Percentiles rank a stretch among this genome's conserved stretches.
These are phyloP conservation scores for Symbiodinium pilosum DNA, from an alignment of 73 alveolate genomes.

Conservation along the genomic window DNA sequence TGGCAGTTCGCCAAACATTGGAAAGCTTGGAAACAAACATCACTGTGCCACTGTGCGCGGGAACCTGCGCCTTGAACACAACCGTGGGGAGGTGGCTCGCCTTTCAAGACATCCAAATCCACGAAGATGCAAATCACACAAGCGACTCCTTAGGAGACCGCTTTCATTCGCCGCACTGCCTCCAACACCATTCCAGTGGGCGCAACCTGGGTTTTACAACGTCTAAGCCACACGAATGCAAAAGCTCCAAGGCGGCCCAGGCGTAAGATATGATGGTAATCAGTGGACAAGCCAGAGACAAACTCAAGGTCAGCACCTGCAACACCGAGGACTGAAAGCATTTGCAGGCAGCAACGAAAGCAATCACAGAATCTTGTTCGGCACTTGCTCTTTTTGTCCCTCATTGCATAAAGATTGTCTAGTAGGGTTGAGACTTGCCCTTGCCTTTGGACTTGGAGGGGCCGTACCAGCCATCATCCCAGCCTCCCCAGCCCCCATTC, in stretches of 20 bases:
- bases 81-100: conserved; percentile 58
- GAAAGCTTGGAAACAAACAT: neutral
- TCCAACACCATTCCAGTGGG: conserved; percentile 59
- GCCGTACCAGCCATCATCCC: conserved; percentile 51
- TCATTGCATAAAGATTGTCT: neutral
- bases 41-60: neutral
- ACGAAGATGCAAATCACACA: neutral
- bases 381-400: neutral
- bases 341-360: neutral
- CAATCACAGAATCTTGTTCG: neutral
- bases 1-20: neutral
- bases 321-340: no score
- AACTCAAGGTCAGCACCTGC: conserved; percentile 64
- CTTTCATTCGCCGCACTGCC: conserved; percentile 80
- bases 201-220: conserved; percentile 31
- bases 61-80: conserved; percentile 70
- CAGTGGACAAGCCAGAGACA: conserved; percentile 80
- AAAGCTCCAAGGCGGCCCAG: neutral
- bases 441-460: conserved; percentile 28
- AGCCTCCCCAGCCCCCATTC: conserved; percentile 56
- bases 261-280: conserved; percentile 69
- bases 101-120: neutral
- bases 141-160: neutral
- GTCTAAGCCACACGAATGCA: neutral
- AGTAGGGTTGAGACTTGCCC: conserved; percentile 67